Evolutionary conservation across 441 rosid species (phyloP).

Genomic region (Breynia disticha): DNA sequence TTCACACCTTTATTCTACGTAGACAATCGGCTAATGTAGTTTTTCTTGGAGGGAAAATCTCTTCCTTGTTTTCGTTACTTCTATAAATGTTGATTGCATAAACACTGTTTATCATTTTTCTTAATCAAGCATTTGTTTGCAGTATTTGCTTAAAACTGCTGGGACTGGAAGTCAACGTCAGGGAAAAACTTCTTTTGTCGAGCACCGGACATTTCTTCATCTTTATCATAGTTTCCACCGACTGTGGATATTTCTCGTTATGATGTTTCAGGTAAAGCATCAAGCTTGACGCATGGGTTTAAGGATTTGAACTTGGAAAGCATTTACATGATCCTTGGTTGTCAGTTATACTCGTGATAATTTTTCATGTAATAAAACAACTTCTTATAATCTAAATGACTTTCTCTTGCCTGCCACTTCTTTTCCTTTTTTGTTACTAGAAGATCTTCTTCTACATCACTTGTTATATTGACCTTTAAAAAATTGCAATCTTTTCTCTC

Average conservation of each 20-base stretch:
- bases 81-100: no score
- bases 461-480: not conserved
- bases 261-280: conserved; percentile 85
- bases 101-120: no score
- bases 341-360: no score
- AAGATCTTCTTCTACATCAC: no score
- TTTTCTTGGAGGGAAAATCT: not conserved
- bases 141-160: conserved; percentile 63
- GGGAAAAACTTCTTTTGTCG: conserved; percentile 98
- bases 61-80: conserved; percentile 1
- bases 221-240: conserved; percentile 98
- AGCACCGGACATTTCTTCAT: conserved; percentile 93
- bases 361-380: no score
- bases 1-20: not conserved
- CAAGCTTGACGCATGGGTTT: no score
- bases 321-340: no score
- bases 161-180: conserved; percentile 55
- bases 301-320: no score
- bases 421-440: not conserved
- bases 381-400: no score
- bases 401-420: not conserved
- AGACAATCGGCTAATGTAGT: not conserved
- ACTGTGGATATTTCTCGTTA: conserved; percentile 87
- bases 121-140: conserved; percentile 13
- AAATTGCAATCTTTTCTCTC: conserved; percentile 7